Evolutionary conservation across 306 rosid species (phyloP).

Genomic region (Rosa persica): DNA sequence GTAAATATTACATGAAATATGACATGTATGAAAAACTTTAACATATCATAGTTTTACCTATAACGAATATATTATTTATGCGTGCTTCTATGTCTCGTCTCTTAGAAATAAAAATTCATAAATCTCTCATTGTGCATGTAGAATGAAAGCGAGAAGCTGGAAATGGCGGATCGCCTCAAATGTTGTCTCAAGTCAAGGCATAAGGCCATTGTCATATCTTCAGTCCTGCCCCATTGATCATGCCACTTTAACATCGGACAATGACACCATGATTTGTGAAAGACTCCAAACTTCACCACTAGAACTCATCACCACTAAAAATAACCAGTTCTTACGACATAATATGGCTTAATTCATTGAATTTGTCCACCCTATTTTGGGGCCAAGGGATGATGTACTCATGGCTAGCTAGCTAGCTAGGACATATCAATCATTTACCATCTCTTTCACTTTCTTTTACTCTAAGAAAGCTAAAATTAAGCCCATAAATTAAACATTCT

Average conservation of each 20-base stretch:
- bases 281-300: constrained; percentile 1
- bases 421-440: not conserved
- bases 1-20: too few relatives aligned
- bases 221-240: constrained; percentile 12
- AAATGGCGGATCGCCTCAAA: constrained; percentile 8
- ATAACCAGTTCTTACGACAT: not conserved
- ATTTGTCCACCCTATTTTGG: not conserved
- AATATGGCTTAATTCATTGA: not conserved
- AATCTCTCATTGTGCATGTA: not conserved
- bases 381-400: too few relatives aligned
- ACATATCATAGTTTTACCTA: too few relatives aligned
- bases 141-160: not conserved
- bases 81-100: too few relatives aligned
- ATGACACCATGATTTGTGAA: constrained; percentile 27
- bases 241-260: constrained; percentile 13
- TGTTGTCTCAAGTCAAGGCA: constrained; percentile 35
- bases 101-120: too few relatives aligned
- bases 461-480: too few relatives aligned
- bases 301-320: not conserved
- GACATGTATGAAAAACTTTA: too few relatives aligned
- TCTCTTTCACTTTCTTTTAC: too few relatives aligned
- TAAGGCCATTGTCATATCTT: constrained; percentile 26
- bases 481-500: too few relatives aligned
- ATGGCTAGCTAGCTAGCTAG: too few relatives aligned
- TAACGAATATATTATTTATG: too few relatives aligned